These are phyloP conservation scores for Debaryomyces singareniensis DNA, from an alignment of 1,139 yeast genomes.

Conservation along the genomic window DNA sequence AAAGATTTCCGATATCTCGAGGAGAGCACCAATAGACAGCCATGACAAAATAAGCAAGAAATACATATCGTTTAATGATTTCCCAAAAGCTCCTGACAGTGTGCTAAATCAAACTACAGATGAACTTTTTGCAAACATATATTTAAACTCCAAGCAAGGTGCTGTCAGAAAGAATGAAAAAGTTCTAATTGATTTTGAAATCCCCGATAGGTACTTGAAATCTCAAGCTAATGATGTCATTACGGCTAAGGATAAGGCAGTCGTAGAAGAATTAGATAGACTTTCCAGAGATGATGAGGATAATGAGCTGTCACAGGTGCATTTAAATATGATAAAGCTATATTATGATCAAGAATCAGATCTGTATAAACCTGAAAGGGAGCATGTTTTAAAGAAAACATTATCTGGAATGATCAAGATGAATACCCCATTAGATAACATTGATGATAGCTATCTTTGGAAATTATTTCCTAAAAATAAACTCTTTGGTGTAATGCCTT, in stretches of 20 bases:
- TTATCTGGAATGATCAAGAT: slow-evolving; percentile 36
- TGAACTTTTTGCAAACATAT: slow-evolving; percentile 15
- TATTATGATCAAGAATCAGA: slow-evolving; percentile 24
- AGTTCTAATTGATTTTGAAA: slow-evolving; percentile 20
- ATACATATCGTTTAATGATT: slow-evolving; percentile 21
- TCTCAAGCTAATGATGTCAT: slow-evolving; percentile 15
- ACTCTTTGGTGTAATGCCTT: slow-evolving; percentile 33
- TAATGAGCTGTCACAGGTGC: slow-evolving; percentile 17
- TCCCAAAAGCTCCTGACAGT: slow-evolving; percentile 26
- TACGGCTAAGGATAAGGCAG: slow-evolving; percentile 19
- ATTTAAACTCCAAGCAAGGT: slow-evolving; percentile 8
- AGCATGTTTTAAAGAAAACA: slow-evolving; percentile 35
- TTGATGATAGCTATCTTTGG: slow-evolving; percentile 40
- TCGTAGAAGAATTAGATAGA: slow-evolving; percentile 21
- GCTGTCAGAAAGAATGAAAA: slow-evolving; percentile 3
- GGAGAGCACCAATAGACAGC: no score
- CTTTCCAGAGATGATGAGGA: slow-evolving; percentile 22
- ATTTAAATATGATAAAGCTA: slow-evolving; percentile 21
- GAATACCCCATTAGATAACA: slow-evolving; percentile 28
- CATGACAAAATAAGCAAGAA: slow-evolving; percentile 4
- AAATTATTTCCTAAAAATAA: slow-evolving; percentile 29
- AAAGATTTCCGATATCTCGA: no score
- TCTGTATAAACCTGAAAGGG: slow-evolving; percentile 22
- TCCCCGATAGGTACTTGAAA: slow-evolving; percentile 26
- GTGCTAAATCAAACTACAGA: slow-evolving; percentile 12